Evolutionary conservation across 345 rosid genomes (phyloP).

Genomic region (Ailanthus altissimus): DNA sequence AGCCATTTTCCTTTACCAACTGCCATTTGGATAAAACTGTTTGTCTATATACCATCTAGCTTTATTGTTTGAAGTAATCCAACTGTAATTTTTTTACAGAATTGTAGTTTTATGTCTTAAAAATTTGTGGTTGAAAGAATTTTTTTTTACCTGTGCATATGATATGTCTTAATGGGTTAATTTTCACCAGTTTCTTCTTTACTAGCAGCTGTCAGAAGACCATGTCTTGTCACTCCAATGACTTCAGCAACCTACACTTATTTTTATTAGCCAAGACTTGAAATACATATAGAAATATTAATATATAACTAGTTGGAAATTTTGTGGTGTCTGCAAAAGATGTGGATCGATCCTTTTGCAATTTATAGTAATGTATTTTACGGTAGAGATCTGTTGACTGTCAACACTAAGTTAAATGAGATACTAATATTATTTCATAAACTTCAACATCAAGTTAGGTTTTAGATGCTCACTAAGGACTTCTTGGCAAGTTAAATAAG

Average conservation of each 20-base stretch:
- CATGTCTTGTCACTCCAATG: no score
- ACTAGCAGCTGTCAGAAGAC: not conserved
- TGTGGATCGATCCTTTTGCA: not conserved
- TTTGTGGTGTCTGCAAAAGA: not conserved
- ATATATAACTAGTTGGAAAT: not conserved
- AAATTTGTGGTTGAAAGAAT: not conserved
- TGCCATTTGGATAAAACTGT: not conserved
- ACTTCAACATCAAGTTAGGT: not conserved
- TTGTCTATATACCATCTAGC: not conserved
- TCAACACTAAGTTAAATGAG: not conserved
- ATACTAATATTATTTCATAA: no score
- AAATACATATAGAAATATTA: not conserved
- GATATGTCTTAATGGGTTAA: not conserved
- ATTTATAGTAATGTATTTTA: not conserved
- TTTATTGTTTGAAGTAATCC: not conserved
- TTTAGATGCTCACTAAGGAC: not conserved
- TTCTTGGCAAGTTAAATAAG: not conserved
- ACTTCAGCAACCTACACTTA: no score
- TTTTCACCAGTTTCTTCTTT: not conserved
- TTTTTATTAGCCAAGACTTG: not conserved
- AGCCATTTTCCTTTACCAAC: not conserved
- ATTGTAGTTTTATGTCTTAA: not conserved
- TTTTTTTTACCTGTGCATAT: no score
- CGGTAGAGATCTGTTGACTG: not conserved
- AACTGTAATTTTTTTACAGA: no score